Conservation (phyloP, 371 early-diverging fungal genomes). For the Syncephalastrum racemosum region DNA sequence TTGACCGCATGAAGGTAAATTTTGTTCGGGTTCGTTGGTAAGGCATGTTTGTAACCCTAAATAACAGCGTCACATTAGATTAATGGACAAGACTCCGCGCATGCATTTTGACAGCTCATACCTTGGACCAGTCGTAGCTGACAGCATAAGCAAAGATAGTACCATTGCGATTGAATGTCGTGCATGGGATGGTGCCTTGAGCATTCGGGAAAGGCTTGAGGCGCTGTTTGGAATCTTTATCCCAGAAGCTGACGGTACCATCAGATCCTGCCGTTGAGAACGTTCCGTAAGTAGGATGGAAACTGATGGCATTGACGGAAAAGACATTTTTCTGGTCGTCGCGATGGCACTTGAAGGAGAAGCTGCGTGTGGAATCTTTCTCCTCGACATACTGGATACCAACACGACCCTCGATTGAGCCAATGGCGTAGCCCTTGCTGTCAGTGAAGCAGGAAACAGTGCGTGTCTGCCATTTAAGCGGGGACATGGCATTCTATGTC, state of each 20-base stretch:
- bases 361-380: constrained; percentile 69
- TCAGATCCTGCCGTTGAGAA: constrained; percentile 92
- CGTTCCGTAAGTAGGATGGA: constrained; percentile 89
- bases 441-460: constrained; percentile 75
- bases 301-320: constrained; percentile 79
- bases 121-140: constrained; percentile 98
- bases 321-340: constrained; percentile 71
- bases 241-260: constrained; percentile 90
- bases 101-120: constrained; percentile 4
- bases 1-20: constrained; percentile 75
- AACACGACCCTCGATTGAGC: constrained; percentile 90
- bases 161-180: constrained; percentile 85
- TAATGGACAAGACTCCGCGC: neutral
- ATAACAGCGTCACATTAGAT: constrained; percentile 7
- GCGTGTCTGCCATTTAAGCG: constrained; percentile 84
- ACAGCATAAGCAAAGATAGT: constrained; percentile 90
- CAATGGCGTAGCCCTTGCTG: constrained; percentile 84
- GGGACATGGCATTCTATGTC: constrained; percentile 30
- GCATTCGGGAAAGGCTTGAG: constrained; percentile 63
- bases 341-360: constrained; percentile 95
- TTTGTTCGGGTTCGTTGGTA: constrained; percentile 50
- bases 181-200: constrained; percentile 71
- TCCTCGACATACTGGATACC: constrained; percentile 88
- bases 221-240: constrained; percentile 81
- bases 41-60: constrained; percentile 57